These are phyloP conservation scores for Mycena filopes DNA, from an alignment of 768 basidiomycete genomes.

Conservation along the genomic window DNA sequence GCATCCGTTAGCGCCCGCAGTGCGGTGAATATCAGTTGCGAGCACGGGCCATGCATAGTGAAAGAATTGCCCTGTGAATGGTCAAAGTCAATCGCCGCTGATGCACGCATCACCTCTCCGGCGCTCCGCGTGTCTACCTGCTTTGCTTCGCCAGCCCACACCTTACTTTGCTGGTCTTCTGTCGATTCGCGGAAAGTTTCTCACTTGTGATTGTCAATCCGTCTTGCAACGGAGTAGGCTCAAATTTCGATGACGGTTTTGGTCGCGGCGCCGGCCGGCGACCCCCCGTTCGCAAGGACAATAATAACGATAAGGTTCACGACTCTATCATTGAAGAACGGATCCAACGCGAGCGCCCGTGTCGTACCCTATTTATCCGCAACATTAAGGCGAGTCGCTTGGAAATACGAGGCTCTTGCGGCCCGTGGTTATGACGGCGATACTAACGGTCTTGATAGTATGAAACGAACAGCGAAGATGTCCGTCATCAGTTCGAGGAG, in stretches of 20 bases:
- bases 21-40: slow-evolving; percentile 45
- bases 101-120: slow-evolving; percentile 46
- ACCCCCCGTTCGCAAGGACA: slow-evolving; percentile 74
- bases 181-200: slow-evolving; percentile 52
- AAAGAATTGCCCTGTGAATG: slow-evolving; percentile 38
- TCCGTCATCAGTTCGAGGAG: slow-evolving; percentile 88
- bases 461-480: slow-evolving; percentile 87
- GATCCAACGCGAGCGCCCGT: slow-evolving; percentile 92
- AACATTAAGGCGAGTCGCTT: slow-evolving; percentile 91
- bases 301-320: slow-evolving; percentile 91
- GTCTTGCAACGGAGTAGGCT: slow-evolving; percentile 73
- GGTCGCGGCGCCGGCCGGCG: slow-evolving; percentile 53
- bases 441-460: slow-evolving; percentile 60
- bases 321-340: slow-evolving; percentile 94
- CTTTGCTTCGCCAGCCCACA: slow-evolving; percentile 57
- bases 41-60: slow-evolving; percentile 37
- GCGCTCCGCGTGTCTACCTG: slow-evolving; percentile 52
- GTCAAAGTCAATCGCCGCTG: slow-evolving; percentile 32
- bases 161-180: slow-evolving; percentile 53
- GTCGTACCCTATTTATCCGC: slow-evolving; percentile 95
- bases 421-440: background rate
- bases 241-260: slow-evolving; percentile 65
- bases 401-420: slow-evolving; percentile 21
- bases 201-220: slow-evolving; percentile 60
- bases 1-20: slow-evolving; percentile 47